Evolutionary conservation across 1,139 yeast genomes (phyloP).

Genomic region (Taphrina communis): DNA sequence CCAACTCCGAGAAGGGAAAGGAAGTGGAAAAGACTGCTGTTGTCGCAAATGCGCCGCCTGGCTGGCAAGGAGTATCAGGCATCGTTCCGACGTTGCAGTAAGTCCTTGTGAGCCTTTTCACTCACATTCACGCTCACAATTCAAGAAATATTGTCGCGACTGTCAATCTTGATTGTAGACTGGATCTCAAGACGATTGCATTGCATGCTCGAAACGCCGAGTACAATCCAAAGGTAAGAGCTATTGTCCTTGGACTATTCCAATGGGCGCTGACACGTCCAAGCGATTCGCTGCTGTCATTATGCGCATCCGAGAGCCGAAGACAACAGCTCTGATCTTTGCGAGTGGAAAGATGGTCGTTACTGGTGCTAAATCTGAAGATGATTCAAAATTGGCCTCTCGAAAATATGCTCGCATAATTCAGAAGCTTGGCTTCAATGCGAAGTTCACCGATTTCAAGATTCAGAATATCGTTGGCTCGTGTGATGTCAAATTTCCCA

Average conservation of each 20-base stretch:
- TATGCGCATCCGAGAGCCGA: constrained; percentile 99
- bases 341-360: constrained; percentile 99
- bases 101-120: constrained; percentile 43
- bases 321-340: constrained; percentile 95
- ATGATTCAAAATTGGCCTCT: constrained; percentile 94
- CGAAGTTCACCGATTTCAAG: constrained; percentile 87
- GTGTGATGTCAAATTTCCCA: constrained; percentile 93
- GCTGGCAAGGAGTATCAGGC: constrained; percentile 65
- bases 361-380: constrained; percentile 98
- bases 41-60: constrained; percentile 13
- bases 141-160: constrained; percentile 87
- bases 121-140: constrained; percentile 33
- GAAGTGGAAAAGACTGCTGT: constrained; percentile 22
- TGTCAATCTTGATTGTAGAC: constrained; percentile 91
- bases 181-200: constrained; percentile 95
- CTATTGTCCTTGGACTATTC: constrained; percentile 19
- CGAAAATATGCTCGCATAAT: constrained; percentile 97
- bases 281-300: constrained; percentile 98
- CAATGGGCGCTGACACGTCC: constrained; percentile 45
- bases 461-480: constrained; percentile 99
- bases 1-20: constrained; percentile 25
- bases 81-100: constrained; percentile 90
- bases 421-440: constrained; percentile 96
- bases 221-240: constrained; percentile 73
- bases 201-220: constrained; percentile 99